Conservation (phyloP, 805 yeast genomes). For the Osmozyma mogii region DNA sequence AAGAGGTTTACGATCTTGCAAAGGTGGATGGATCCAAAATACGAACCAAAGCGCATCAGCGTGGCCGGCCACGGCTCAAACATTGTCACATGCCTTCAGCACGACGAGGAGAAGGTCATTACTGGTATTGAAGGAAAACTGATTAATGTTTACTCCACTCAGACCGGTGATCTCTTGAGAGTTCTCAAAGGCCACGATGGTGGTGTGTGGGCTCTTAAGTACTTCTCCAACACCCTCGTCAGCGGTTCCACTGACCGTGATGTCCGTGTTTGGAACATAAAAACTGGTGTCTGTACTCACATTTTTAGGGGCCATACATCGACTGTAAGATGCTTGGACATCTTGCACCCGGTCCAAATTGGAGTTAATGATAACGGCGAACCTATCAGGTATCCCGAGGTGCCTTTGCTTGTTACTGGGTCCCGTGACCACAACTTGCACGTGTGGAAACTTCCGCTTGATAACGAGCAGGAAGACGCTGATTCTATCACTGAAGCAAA, state of each 20-base stretch:
- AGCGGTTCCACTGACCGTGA: slow-evolving; percentile 94
- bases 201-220: slow-evolving; percentile 97
- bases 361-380: slow-evolving; percentile 56
- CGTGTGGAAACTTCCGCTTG: slow-evolving; percentile 51
- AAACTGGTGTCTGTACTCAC: slow-evolving; percentile 81
- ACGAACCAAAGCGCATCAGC: slow-evolving; percentile 58
- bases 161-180: slow-evolving; percentile 55
- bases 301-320: slow-evolving; percentile 88
- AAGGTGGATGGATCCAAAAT: slow-evolving; percentile 77
- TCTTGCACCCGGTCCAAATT: slow-evolving; percentile 57
- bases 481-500: slow-evolving; percentile 27
- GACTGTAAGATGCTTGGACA: slow-evolving; percentile 86
- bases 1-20: slow-evolving; percentile 48
- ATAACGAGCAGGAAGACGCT: slow-evolving; percentile 26
- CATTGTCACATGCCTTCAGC: slow-evolving; percentile 92
- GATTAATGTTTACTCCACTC: slow-evolving; percentile 74
- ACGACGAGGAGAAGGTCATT: slow-evolving; percentile 82
- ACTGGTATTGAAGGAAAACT: slow-evolving; percentile 87
- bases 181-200: slow-evolving; percentile 87
- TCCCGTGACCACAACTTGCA: slow-evolving; percentile 38
- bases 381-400: slow-evolving; percentile 48
- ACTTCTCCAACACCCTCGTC: slow-evolving; percentile 72
- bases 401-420: slow-evolving; percentile 55
- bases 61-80: slow-evolving; percentile 59
- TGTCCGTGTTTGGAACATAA: slow-evolving; percentile 88